Percentiles rank a stretch among this genome's conserved stretches.
Conservation (phyloP, 257 asterid species). For the Linaria vulgaris region DNA sequence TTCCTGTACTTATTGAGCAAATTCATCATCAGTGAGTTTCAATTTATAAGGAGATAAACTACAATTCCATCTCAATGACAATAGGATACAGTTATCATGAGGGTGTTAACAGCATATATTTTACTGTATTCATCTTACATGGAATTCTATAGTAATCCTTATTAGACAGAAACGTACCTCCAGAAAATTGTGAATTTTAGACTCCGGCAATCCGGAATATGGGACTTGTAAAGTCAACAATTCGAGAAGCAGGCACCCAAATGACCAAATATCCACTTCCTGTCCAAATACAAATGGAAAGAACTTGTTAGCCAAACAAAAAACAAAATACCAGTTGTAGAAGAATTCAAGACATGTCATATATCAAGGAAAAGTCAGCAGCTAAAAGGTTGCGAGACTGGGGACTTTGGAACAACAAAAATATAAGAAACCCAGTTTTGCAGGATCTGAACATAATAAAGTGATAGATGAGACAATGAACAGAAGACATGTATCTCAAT, state of each 20-base stretch:
- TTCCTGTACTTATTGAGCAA: background rate
- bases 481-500: too few relatives aligned
- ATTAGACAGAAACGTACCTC: constrained; percentile 38
- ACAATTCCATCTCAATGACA: background rate
- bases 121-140: background rate
- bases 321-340: background rate
- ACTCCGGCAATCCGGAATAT: constrained; percentile 52
- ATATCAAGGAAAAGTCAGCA: background rate
- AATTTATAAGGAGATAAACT: background rate
- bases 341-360: background rate
- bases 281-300: constrained; percentile 22
- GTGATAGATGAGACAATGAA: background rate
- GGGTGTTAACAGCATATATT: background rate
- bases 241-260: constrained; percentile 84
- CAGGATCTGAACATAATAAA: background rate
- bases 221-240: constrained; percentile 72
- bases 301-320: constrained; percentile 17
- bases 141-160: background rate
- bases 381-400: background rate
- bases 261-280: constrained; percentile 96
- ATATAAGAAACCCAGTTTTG: background rate
- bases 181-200: constrained; percentile 49
- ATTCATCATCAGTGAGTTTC: background rate
- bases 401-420: too few relatives aligned
- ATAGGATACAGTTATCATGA: background rate